Evolutionary conservation across 2,329 filamentous ascomycete species (phyloP).

Genomic region (Arthrobotrys sphaeroides): DNA sequence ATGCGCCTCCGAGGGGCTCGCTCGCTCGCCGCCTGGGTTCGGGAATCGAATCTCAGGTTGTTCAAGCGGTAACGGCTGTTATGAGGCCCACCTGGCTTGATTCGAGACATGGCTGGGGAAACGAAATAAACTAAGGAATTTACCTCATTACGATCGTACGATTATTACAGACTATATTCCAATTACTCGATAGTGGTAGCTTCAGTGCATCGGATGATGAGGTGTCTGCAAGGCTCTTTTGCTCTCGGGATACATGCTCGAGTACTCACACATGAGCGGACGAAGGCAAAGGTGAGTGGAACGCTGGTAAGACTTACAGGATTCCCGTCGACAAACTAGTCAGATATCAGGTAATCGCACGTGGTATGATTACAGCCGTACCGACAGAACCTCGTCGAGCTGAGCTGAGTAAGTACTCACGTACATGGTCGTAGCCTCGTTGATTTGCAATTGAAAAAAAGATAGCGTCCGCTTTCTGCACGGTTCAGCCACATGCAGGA

Average conservation of each 20-base stretch:
- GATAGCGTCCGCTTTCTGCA: not conserved
- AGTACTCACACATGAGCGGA: not conserved
- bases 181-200: not conserved
- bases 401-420: not conserved
- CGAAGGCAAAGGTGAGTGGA: not conserved
- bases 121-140: conserved; percentile 7
- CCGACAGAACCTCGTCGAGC: conserved; percentile 3
- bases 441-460: conserved; percentile 15
- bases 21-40: conserved; percentile 18
- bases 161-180: conserved; percentile 1
- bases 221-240: not conserved
- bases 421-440: conserved; percentile 17
- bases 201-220: not conserved
- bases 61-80: conserved; percentile 19
- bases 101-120: conserved; percentile 20
- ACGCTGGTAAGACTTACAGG: conserved; percentile 30
- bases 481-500: conserved; percentile 2
- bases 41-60: conserved; percentile 3
- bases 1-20: conserved; percentile 24
- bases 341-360: conserved; percentile 21
- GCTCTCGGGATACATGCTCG: no score
- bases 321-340: conserved; percentile 12
- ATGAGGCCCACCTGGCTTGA: conserved; percentile 10
- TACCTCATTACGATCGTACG: conserved; percentile 9
- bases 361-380: conserved; percentile 20